Percentiles rank a stretch among this genome's conserved stretches.
Evolutionary conservation across 202 grass and related monocot species (phyloP).

Genomic region (Setaria italica): DNA sequence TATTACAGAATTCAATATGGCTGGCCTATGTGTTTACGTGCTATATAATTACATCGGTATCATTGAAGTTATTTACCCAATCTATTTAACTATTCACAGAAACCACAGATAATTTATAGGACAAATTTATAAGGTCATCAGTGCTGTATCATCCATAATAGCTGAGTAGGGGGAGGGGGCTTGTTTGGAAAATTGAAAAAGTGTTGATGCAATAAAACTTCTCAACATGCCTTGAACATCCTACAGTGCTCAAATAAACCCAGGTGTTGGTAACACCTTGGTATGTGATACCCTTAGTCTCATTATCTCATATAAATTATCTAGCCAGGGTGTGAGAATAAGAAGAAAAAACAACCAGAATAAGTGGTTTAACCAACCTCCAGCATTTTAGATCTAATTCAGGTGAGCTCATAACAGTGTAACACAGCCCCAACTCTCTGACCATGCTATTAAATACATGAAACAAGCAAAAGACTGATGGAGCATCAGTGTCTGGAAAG

Average conservation of each 20-base stretch:
- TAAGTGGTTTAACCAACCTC: neutral
- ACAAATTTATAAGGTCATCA: neutral
- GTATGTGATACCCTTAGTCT: neutral
- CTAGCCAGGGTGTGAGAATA: neutral
- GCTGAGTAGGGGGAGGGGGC: no score
- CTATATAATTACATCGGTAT: neutral
- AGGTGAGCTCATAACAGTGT: conserved; percentile 12
- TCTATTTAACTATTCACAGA: neutral
- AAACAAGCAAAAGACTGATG: conserved; percentile 8
- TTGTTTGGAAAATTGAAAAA: neutral
- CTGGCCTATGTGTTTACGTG: neutral
- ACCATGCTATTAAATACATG: conserved; percentile 1
- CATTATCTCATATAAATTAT: neutral
- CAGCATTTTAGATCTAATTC: conserved; percentile 8
- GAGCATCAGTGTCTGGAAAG: neutral
- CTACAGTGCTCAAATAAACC: neutral
- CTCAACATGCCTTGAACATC: conserved; percentile 2
- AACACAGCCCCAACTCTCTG: neutral
- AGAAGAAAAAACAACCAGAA: conserved; percentile 6
- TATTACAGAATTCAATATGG: neutral
- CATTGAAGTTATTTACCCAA: neutral
- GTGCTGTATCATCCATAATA: neutral
- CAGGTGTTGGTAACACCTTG: neutral
- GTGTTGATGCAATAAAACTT: neutral
- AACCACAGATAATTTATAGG: neutral